Conservation (phyloP, 345 rosid species). For the Combretum micranthum region DNA sequence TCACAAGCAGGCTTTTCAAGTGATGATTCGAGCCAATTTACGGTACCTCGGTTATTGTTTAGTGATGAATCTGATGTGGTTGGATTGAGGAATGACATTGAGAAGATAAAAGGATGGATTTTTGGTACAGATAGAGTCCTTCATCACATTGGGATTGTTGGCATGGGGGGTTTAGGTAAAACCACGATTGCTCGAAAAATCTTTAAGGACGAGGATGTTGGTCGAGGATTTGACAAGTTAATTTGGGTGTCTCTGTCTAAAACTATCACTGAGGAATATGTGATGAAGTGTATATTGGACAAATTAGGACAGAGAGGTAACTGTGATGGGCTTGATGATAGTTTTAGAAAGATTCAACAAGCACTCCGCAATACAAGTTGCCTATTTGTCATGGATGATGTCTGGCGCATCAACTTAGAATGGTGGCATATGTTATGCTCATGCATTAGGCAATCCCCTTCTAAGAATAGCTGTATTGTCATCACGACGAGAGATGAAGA, state of each 20-base stretch:
- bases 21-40: conserved; percentile 4
- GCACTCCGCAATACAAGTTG: no score
- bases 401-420: no score
- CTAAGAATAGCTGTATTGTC: no score
- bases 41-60: conserved; percentile 16
- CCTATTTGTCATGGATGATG: no score
- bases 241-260: conserved; percentile 27
- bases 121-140: no score
- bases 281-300: conserved; percentile 19
- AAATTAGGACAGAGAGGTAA: no score
- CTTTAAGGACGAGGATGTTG: conserved; percentile 10
- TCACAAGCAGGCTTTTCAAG: neutral
- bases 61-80: conserved; percentile 6
- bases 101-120: conserved; percentile 23
- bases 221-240: conserved; percentile 12
- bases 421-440: no score
- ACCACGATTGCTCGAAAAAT: conserved; percentile 22
- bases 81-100: conserved; percentile 19
- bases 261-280: conserved; percentile 15
- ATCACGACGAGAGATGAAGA: no score
- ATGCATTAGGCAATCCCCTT: no score
- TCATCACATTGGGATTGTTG: no score
- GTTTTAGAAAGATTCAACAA: no score
- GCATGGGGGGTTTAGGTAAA: conserved; percentile 23
- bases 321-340: no score